Conservation (phyloP, 169 alveolate species). For the Plasmodium gonderi region DNA sequence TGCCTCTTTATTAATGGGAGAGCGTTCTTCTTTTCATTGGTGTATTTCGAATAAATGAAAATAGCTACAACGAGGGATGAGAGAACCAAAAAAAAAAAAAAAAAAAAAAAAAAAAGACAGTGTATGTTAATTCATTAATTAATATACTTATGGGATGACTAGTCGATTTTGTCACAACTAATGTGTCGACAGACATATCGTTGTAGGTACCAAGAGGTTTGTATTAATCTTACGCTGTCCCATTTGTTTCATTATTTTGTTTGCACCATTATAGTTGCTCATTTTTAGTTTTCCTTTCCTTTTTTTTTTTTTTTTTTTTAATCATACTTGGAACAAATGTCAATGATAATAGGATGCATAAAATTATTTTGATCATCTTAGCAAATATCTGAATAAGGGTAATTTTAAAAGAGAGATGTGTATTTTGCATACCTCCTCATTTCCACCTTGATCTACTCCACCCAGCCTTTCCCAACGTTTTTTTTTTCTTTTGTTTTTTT, state of each 20-base stretch:
- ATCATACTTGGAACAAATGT: slow-evolving; percentile 9
- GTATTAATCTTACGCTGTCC: neutral
- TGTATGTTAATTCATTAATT: neutral
- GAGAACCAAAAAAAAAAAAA: neutral
- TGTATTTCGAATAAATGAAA: neutral
- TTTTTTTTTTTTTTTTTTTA: slow-evolving; percentile 10
- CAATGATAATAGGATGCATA: neutral
- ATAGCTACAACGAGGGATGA: neutral
- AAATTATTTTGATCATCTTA: slow-evolving; percentile 36
- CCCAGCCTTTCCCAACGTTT: too few species aligned
- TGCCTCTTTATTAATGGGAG: neutral
- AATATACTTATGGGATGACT: neutral
- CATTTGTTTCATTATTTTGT: too few species aligned
- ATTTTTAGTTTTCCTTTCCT: neutral
- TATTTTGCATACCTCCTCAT: too few species aligned
- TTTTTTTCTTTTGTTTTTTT: too few species aligned
- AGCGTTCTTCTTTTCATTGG: neutral
- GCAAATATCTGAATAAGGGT: neutral
- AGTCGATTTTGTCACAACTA: neutral
- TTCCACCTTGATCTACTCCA: too few species aligned
- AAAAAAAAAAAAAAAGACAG: neutral
- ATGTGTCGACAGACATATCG: neutral
- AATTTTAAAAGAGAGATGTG: neutral
- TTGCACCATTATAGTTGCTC: neutral
- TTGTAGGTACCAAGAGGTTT: neutral